Percentiles rank a stretch among this genome's conserved stretches.
Evolutionary conservation across 2,329 filamentous ascomycete genomes (phyloP).

Genomic region (Onygenales sp.): DNA sequence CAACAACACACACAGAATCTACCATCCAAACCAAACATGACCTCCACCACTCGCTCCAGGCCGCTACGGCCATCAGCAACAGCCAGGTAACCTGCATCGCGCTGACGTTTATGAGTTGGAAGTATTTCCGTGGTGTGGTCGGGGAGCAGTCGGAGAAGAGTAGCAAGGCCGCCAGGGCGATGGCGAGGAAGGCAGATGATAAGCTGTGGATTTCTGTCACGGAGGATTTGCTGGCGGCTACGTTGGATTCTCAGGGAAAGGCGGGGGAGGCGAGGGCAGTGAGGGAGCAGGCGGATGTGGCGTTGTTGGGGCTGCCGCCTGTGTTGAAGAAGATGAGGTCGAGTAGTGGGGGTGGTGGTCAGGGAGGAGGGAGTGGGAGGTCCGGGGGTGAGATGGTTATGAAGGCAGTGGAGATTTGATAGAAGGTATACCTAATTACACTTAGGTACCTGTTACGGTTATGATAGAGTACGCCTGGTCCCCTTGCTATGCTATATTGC

Average conservation of each 20-base stretch:
- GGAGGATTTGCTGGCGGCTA: conserved; percentile 67
- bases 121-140: conserved; percentile 72
- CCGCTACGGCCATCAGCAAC: conserved; percentile 61
- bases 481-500: too few species aligned
- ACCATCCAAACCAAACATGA: conserved; percentile 71
- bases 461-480: too few species aligned
- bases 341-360: background rate
- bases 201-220: conserved; percentile 72
- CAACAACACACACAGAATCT: conserved; percentile 56
- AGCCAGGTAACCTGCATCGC: conserved; percentile 73
- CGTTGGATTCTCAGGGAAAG: conserved; percentile 63
- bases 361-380: background rate
- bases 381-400: conserved; percentile 4
- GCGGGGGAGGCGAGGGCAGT: conserved; percentile 39
- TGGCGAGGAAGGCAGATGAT: conserved; percentile 62
- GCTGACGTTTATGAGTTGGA: conserved; percentile 73
- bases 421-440: background rate
- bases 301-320: conserved; percentile 29
- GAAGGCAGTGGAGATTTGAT: conserved; percentile 8
- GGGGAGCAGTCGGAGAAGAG: conserved; percentile 73
- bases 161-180: conserved; percentile 57
- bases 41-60: conserved; percentile 62
- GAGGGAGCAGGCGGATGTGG: conserved; percentile 35
- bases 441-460: background rate
- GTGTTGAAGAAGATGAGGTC: conserved; percentile 21